phyloP scores from a whole-genome alignment of 129 eudicot species.

The Solidago caesia region DNA sequence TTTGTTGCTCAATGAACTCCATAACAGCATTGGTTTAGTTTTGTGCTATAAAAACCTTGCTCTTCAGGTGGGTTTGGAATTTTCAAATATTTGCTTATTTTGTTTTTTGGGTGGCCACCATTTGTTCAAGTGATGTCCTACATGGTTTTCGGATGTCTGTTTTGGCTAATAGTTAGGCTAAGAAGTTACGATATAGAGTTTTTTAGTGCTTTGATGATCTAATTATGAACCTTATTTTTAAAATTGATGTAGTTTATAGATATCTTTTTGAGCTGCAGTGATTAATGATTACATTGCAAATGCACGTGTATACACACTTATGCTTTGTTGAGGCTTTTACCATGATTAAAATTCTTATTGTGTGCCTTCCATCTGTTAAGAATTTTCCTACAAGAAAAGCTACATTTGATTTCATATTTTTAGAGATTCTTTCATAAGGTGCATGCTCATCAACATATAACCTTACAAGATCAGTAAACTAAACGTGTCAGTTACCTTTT shows the following conservation, averaged over 20 bases:
- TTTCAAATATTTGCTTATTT: not conserved
- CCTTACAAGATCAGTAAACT: too few species aligned
- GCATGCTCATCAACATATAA: too few species aligned
- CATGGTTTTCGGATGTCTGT: not conserved
- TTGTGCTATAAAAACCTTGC: constrained; percentile 1
- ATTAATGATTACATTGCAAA: too few species aligned
- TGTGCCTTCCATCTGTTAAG: not conserved
- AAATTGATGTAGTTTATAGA: not conserved
- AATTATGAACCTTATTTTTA: not conserved
- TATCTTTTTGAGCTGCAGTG: not conserved
- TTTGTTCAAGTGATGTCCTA: not conserved
- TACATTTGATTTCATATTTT: not conserved
- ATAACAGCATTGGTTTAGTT: too few species aligned
- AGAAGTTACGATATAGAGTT: not conserved
- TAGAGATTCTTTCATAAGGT: not conserved
- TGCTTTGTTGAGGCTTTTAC: too few species aligned
- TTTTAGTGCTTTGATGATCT: not conserved
- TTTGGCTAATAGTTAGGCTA: not conserved
- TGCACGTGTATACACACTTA: too few species aligned
- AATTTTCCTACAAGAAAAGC: not conserved
- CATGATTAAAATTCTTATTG: too few species aligned
- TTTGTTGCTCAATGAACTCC: too few species aligned
- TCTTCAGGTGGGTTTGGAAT: constrained; percentile 41
- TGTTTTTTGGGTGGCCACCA: not conserved
- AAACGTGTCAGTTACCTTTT: too few species aligned